Evolutionary conservation across 192 early-diverging fungal species (phyloP), one percentile per base, ranked within the genome.

Genomic region (Phlyctochytrium planicorne): DNA sequence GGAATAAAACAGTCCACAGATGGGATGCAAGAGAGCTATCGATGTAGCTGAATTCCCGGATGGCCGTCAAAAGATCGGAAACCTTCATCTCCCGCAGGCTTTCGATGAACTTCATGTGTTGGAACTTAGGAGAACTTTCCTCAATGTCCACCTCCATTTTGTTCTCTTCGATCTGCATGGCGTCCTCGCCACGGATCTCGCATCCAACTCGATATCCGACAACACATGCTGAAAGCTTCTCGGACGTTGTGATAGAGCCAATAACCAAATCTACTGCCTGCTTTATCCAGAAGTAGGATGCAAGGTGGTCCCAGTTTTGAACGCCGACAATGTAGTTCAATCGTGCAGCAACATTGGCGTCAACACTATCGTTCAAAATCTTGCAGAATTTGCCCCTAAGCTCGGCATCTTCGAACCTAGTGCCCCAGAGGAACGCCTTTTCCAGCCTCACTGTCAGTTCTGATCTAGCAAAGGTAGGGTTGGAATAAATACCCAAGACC

Each of bases 221-320:
- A 77, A 80, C 6, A 63, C 63, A 67, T 27, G 24, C 31, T 17
- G 63, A 66, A 16, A 79, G 53, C 2, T 63, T 23, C 31, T 53
- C 59, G 2, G 31, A 62, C 12, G 37, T 60, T 25, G 55, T 63
- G 37, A 79, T 70, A 60, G 75, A 63, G 3, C 93, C 91, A 60
- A 98, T 66, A 10, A 99, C 68, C 16, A 99, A 73, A 65, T 95
- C 93, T 30, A 95, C 67, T 0, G 94, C 93, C 62, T 98, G 96
- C 60, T 91, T 89, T 32, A 98, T 79, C 95, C 95, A 99, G 69
- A 95, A 98, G 16, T 88, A 85, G 50, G 80, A 77, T 0, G 86
- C 82, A 12, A 99, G 82, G 59, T 80, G 89, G 55, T 97, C 95
- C 98, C 98, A 99, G 65, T 92, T 97, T 74, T 99, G 98, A 12